Evolutionary conservation across 169 alveolate genomes (phyloP), one percentile per base, ranked within the genome.

Genomic region (Babesia caballi): DNA sequence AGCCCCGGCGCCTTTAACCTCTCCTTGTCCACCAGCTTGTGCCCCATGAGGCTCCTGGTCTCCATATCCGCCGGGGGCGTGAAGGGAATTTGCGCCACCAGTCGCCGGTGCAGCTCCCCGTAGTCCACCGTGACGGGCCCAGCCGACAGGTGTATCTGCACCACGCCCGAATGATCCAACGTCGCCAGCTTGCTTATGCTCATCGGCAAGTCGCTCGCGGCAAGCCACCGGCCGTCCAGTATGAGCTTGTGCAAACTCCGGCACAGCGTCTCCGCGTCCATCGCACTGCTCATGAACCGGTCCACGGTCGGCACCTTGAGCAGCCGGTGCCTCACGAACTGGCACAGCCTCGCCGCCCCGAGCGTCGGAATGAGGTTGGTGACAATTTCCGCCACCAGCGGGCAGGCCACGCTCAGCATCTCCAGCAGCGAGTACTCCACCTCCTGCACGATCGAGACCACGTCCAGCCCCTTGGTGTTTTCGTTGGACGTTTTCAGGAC

Each of bases 401-500:
- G 69, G 66, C 54, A 44, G 28, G 51, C 83, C 35, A 69, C 46
- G 44, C 76, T 36, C n/a, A 78, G 57, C 87, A 78, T 78, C 30
- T 78, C 87, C 53, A 78, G 68, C 56, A 78, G 75, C 4, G 67
- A 52, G 42, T 52, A 57, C 36, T 78, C 87, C n/a, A 68, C 83
- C 42, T 78, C 87, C 30, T 57, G 66, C 32, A 78, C 66, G 9
- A 78, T 40, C 0, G 82, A 68, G 3, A 53, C 56, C 3, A 78
- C 56, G 25, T 63, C 72, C 5, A 78, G 81, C 9, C 76, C 74
- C 59, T 78, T 78, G 8, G 69, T 57, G 17, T 66, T 71, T 47
- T 88, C 93, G 33, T 73, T 80, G 51, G 82, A 50, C 23, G 65
- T 66, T 63, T 75, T 88, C 57, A 82, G 49, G 42, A 88, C 77